Evolutionary conservation across 208 protist genomes (phyloP), one percentile per base, ranked within the genome.

Genomic region (Wallacemonas sp.): DNA sequence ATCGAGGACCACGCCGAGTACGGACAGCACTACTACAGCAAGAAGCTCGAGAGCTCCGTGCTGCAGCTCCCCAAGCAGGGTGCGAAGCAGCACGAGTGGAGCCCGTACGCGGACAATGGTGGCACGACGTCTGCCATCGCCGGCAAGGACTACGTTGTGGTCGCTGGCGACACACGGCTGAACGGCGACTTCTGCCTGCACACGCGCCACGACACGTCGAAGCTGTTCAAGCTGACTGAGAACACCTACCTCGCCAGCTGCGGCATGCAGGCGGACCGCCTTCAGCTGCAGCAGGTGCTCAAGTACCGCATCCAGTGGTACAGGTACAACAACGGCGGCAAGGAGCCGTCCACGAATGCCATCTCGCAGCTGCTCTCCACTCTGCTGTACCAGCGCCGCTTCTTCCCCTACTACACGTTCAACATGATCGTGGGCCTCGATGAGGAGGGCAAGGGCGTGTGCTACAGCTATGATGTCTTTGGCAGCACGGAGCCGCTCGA

Each of bases 331-430:
- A 96, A 97, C 72, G 83, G 86, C 26, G 90, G 94, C 42, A 95
- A 95, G 67, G 70, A 82, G 31, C 98, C 98, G 62, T 86, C 76
- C 22, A 96, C 91, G 18, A 79, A 81, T 55, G 93, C 98, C 36
- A 91, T 99, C 57, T 88, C 97, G 12, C 98, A 99, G 84, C 86
- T 99, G 57, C 77, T 99, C 28, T 97, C 95, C n/a, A 99, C 93
- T 23, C 96, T 97, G 42, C 88, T 99, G 2, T 99, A 99, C 74
- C 79, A 92, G 50, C 92, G 95, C 32, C 91, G 99, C 64, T 99
- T 99, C 79, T 99, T 99, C 82, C 99, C 98, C 14, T 99, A 98
- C 79, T 99, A 99, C 87, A 98, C 98, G 2, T 99, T 99, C 83
- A 99, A 99, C 84, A 92, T 99, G 68, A 72, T 99, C 18, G 98